Percentiles rank a stretch among this genome's conserved stretches.
phyloP scores from a whole-genome alignment of 2,329 filamentous ascomycete species.

The Penicillium sp. region DNA sequence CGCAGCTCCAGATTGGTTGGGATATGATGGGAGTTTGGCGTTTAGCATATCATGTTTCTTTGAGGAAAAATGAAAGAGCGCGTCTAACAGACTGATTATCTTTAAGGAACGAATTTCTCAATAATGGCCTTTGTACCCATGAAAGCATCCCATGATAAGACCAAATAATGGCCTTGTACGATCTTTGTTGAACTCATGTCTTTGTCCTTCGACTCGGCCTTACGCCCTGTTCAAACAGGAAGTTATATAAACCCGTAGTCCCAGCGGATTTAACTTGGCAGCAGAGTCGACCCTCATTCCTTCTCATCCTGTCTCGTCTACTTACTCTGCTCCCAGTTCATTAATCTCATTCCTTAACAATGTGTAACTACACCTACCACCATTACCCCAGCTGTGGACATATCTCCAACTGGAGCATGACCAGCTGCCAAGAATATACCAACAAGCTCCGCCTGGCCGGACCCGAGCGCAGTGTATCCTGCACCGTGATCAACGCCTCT shows the following conservation, averaged over 20 bases:
- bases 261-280: not conserved
- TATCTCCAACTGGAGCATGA: slow-evolving; percentile 27
- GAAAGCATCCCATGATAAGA: not conserved
- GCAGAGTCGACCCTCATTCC: not conserved
- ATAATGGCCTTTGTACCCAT: not conserved
- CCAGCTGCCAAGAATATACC: slow-evolving; percentile 24
- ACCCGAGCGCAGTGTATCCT: not conserved
- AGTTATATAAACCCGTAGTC: not conserved
- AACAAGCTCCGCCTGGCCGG: slow-evolving; percentile 16
- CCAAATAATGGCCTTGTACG: slow-evolving; percentile 1
- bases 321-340: not conserved
- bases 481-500: slow-evolving; percentile 1
- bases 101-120: not conserved
- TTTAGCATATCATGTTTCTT: not conserved
- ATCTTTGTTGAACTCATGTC: not conserved
- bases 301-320: not conserved
- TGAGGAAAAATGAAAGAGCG: not conserved
- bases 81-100: not conserved
- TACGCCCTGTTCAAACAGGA: not conserved
- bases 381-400: slow-evolving; percentile 31
- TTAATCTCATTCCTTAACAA: slow-evolving; percentile 1
- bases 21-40: not conserved
- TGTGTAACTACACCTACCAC: slow-evolving; percentile 31
- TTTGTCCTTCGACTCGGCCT: slow-evolving; percentile 6
- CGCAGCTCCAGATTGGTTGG: not conserved